phyloP scores from a whole-genome alignment of 2,329 filamentous ascomycete species.

The Decorospora gaudefroyi region DNA sequence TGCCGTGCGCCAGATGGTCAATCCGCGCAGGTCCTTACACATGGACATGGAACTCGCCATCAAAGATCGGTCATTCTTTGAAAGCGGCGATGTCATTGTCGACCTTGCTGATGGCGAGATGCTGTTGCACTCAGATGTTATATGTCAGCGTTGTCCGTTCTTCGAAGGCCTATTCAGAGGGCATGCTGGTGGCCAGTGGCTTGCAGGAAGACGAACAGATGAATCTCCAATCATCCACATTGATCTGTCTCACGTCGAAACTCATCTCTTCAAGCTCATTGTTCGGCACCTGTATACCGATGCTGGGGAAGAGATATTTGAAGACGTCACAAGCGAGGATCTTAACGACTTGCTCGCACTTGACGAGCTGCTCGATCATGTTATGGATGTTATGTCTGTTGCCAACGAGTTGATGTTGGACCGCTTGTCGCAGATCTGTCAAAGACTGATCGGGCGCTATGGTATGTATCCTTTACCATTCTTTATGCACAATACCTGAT shows the following conservation, averaged over 20 bases:
- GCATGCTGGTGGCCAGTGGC: slow-evolving; percentile 83
- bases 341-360: slow-evolving; percentile 54
- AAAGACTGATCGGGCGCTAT: slow-evolving; percentile 79
- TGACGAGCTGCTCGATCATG: slow-evolving; percentile 84
- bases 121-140: slow-evolving; percentile 73
- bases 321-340: slow-evolving; percentile 70
- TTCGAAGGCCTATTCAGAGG: slow-evolving; percentile 89
- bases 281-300: slow-evolving; percentile 84
- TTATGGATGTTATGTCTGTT: slow-evolving; percentile 86
- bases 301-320: slow-evolving; percentile 77
- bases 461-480: slow-evolving; percentile 52
- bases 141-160: slow-evolving; percentile 87
- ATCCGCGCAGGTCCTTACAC: slow-evolving; percentile 66
- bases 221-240: slow-evolving; percentile 64
- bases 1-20: slow-evolving; percentile 74
- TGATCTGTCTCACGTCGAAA: slow-evolving; percentile 80
- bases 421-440: slow-evolving; percentile 85
- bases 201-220: slow-evolving; percentile 67
- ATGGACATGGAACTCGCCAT: slow-evolving; percentile 73
- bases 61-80: slow-evolving; percentile 70
- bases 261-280: slow-evolving; percentile 75
- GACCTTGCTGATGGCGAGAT: slow-evolving; percentile 75
- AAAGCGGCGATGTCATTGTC: slow-evolving; percentile 77
- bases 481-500: slow-evolving; percentile 18
- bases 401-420: slow-evolving; percentile 97